Evolutionary conservation across 257 asterid species (phyloP), one percentile per base, ranked within the genome.

Genomic region (Solanum paucissectum): DNA sequence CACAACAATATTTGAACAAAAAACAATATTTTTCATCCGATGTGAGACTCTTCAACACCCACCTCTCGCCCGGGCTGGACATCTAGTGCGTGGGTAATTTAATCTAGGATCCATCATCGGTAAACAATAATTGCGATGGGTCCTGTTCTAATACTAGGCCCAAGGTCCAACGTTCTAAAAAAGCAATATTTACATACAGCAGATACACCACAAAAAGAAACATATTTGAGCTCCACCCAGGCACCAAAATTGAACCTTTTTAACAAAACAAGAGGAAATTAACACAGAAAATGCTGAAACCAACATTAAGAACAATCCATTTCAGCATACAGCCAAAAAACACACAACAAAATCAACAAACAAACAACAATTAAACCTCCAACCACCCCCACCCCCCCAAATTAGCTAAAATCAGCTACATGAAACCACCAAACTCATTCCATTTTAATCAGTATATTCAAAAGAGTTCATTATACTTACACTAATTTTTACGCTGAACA

Each of bases 371-470:
- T 79, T 0, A 44, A 29, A 27, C 13, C 84, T 76, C 4, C n/a
- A 38, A 2, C 6, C 12, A n/a, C 25, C 25, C 69, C 7, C 11
- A 3, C 0, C 0, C n/a, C 2, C 6, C 0, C 1, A 71, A 71
- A 34, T 33, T 34, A 34, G 38, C 37, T 33, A 13, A 76, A 76
- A 76, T 76, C 7, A 76, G 60, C 62, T 77, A 40, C n/a, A 77
- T 40, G 23, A 76, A 40, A 14, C n/a, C 60, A 37, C 23, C 38
- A 4, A 13, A 71, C 40, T 16, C 40, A 71, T 18, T 72, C 25
- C 81, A 34, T 8, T 73, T 34, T 72, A 72, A 33, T 18, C 81
- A 73, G 29, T 34, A 73, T 34, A 73, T 20, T 73, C n/a, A 34
- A 73, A 73, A 34, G 46, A 33, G 71, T 62, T 62, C 32, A 62